These are phyloP conservation scores for Mortierella polycephala DNA, from an alignment of 371 early-diverging fungal species.

Conservation along the genomic window DNA sequence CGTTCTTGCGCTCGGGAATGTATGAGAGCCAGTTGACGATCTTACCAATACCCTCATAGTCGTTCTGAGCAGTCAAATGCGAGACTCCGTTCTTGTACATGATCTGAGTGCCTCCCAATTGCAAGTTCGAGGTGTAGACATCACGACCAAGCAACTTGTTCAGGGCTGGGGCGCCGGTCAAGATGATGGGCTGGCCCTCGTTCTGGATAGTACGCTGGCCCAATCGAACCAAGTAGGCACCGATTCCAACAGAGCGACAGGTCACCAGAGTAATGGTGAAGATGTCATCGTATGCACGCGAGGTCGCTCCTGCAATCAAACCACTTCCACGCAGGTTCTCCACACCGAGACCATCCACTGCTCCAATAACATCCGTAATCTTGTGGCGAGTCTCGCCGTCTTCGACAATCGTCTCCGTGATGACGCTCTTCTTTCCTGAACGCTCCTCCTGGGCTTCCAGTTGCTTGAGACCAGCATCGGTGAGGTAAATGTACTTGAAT, in stretches of 20 bases:
- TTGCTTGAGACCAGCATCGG: constrained; percentile 74
- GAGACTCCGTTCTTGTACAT: constrained; percentile 99
- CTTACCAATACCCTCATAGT: constrained; percentile 92
- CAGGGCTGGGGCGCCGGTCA: constrained; percentile 98
- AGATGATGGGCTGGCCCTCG: constrained; percentile 97
- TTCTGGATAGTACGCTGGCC: constrained; percentile 98
- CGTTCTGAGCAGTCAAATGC: constrained; percentile 95
- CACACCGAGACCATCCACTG: constrained; percentile 94
- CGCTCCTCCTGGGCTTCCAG: constrained; percentile 61
- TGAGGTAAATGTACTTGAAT: constrained; percentile 93
- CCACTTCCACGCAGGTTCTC: constrained; percentile 99
- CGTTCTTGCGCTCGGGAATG: constrained; percentile 80
- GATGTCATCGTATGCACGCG: constrained; percentile 95
- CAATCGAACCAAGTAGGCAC: constrained; percentile 98
- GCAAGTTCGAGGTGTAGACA: constrained; percentile 98
- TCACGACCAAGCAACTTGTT: constrained; percentile 99
- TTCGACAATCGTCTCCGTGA: constrained; percentile 74
- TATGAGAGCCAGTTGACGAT: constrained; percentile 96
- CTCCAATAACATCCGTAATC: constrained; percentile 92
- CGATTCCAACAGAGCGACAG: constrained; percentile 98
- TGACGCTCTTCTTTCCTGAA: constrained; percentile 69
- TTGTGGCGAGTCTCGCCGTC: constrained; percentile 84
- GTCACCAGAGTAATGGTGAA: constrained; percentile 98
- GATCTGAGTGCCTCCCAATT: constrained; percentile 98
- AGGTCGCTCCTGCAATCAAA: constrained; percentile 98